Conservation (phyloP, 352 stramenopile genomes). For the Globisporangium solare region DNA sequence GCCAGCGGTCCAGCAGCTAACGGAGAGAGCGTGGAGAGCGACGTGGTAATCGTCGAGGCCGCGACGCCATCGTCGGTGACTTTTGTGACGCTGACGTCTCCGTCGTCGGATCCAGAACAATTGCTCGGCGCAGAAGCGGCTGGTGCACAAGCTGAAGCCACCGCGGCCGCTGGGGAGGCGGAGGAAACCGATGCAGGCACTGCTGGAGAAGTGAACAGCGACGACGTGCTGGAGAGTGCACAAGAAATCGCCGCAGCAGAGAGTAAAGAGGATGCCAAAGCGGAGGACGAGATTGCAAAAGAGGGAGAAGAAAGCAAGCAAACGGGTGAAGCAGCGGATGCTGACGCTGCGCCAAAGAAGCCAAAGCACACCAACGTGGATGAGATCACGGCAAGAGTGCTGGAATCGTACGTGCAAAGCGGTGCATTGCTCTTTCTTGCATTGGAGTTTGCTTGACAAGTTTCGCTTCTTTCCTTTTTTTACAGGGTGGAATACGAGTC, state of each 20-base stretch:
- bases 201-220: slow-evolving; percentile 5
- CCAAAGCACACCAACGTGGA: slow-evolving; percentile 57
- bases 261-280: not conserved
- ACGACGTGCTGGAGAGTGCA: slow-evolving; percentile 15
- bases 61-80: slow-evolving; percentile 12
- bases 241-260: not conserved
- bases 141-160: not conserved
- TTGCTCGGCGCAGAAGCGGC: not conserved
- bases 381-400: slow-evolving; percentile 52
- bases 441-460: not conserved
- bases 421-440: not conserved
- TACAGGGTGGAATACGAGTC: slow-evolving; percentile 48
- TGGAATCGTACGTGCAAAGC: slow-evolving; percentile 37
- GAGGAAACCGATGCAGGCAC: not conserved
- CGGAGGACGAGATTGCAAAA: not conserved
- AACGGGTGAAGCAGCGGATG: slow-evolving; percentile 6
- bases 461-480: not conserved
- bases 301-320: not conserved
- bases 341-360: slow-evolving; percentile 28
- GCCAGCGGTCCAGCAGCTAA: too few species aligned
- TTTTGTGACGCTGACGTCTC: slow-evolving; percentile 11
- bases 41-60: slow-evolving; percentile 11
- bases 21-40: not conserved
- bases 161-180: not conserved
- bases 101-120: not conserved